Percentiles rank a stretch among this genome's conserved stretches.
Conservation (phyloP, 192 early-diverging fungal genomes). For the Coemansia asiatica region DNA sequence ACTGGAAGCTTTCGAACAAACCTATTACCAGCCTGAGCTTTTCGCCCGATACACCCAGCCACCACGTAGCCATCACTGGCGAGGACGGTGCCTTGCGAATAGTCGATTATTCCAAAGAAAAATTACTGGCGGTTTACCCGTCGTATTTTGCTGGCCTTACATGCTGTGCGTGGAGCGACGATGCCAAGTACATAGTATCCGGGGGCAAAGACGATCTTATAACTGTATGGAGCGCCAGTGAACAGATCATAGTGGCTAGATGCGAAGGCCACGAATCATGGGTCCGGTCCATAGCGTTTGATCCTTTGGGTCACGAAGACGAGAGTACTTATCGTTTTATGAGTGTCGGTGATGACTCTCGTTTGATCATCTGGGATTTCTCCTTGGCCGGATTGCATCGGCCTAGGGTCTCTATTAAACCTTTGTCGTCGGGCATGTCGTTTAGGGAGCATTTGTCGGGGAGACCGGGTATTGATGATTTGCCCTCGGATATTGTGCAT, state of each 20-base stretch:
- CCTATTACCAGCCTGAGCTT: slow-evolving; percentile 77
- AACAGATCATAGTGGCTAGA: slow-evolving; percentile 74
- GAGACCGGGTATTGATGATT: background rate
- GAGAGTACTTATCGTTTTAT: slow-evolving; percentile 82
- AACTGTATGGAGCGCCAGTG: slow-evolving; percentile 82
- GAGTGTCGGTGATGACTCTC: slow-evolving; percentile 87
- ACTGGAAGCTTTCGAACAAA: slow-evolving; percentile 73
- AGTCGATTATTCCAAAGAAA: slow-evolving; percentile 72
- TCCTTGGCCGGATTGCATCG: slow-evolving; percentile 72
- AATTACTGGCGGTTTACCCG: slow-evolving; percentile 70
- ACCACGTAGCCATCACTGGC: slow-evolving; percentile 77
- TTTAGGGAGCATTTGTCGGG: background rate
- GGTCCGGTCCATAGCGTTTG: slow-evolving; percentile 83
- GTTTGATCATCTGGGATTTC: slow-evolving; percentile 93
- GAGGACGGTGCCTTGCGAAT: slow-evolving; percentile 78
- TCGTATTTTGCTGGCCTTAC: slow-evolving; percentile 86
- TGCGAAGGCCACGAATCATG: slow-evolving; percentile 93
- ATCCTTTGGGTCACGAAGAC: slow-evolving; percentile 69
- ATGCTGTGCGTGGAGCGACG: slow-evolving; percentile 89
- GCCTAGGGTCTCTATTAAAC: slow-evolving; percentile 56
- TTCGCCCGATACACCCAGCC: slow-evolving; percentile 68
- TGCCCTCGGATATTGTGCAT: background rate
- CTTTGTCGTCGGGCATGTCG: background rate
- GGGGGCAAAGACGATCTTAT: slow-evolving; percentile 94
- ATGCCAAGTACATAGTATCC: slow-evolving; percentile 77